Percentiles rank a stretch among this genome's conserved stretches.
Conservation (phyloP, 352 stramenopile species). For the Globisporangium okanoganense region DNA sequence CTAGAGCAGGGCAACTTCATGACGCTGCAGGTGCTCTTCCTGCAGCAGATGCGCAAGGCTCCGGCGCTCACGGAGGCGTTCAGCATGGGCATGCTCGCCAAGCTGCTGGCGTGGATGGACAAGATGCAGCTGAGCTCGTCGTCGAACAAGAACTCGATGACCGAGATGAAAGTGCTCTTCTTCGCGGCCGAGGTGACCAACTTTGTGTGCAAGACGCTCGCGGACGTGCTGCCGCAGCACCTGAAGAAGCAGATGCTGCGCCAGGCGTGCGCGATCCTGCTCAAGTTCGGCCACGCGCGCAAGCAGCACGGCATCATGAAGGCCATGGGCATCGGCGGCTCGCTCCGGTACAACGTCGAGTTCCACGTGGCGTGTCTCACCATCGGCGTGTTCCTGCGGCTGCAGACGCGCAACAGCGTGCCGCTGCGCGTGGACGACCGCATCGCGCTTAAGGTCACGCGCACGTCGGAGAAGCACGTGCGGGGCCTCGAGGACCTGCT, state of each 20-base stretch:
- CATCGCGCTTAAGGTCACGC: constrained; percentile 76
- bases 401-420: constrained; percentile 71
- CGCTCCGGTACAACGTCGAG: constrained; percentile 69
- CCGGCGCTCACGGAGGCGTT: constrained; percentile 66
- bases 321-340: constrained; percentile 73
- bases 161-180: constrained; percentile 84
- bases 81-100: constrained; percentile 61
- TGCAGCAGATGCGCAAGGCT: constrained; percentile 63
- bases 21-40: constrained; percentile 73
- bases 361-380: constrained; percentile 77
- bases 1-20: constrained; percentile 71
- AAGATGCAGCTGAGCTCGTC: constrained; percentile 36
- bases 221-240: constrained; percentile 45
- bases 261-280: constrained; percentile 55
- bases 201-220: constrained; percentile 61
- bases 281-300: constrained; percentile 60
- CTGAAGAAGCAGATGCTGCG: constrained; percentile 82
- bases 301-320: constrained; percentile 85
- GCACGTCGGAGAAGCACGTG: constrained; percentile 78
- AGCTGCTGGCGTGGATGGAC: constrained; percentile 74
- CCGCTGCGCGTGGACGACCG: constrained; percentile 69
- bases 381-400: constrained; percentile 68
- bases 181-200: constrained; percentile 71
- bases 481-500: constrained; percentile 65
- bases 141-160: constrained; percentile 29